Conservation (phyloP, 2,329 filamentous ascomycete genomes). For the Diaporthe australafricana region DNA sequence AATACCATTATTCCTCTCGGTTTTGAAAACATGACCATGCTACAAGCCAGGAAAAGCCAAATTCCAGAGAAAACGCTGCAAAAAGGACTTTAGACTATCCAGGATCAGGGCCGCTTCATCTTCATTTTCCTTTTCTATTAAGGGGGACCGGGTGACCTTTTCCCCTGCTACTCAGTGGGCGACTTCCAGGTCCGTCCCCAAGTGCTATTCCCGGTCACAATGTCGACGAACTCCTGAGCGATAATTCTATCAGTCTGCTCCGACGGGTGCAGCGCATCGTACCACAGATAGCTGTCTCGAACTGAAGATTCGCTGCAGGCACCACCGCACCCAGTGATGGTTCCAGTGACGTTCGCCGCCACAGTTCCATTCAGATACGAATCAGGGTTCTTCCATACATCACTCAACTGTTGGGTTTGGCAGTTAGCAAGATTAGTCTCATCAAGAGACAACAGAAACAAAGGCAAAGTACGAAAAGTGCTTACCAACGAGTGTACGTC, state of each 20-base stretch:
- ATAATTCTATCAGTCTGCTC: slow-evolving; percentile 65
- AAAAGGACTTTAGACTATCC: no score
- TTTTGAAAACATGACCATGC: no score
- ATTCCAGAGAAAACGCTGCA: no score
- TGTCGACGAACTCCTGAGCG: slow-evolving; percentile 64
- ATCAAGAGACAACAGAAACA: neutral
- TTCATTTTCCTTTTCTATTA: no score
- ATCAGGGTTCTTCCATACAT: slow-evolving; percentile 64
- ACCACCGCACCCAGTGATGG: slow-evolving; percentile 54
- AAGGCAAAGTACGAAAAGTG: neutral
- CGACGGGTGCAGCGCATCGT: slow-evolving; percentile 67
- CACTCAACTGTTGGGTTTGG: slow-evolving; percentile 53
- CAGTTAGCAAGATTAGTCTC: neutral
- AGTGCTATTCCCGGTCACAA: slow-evolving; percentile 55
- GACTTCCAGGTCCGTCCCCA: slow-evolving; percentile 36
- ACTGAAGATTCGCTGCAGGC: slow-evolving; percentile 50
- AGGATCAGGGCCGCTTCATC: no score
- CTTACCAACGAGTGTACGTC: slow-evolving; percentile 63
- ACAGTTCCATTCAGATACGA: slow-evolving; percentile 65
- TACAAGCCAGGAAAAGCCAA: no score
- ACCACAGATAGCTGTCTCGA: slow-evolving; percentile 66
- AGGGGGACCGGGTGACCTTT: no score
- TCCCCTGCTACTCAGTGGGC: neutral
- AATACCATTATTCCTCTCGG: no score
- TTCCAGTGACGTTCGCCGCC: slow-evolving; percentile 64